These are phyloP conservation scores for Lachancea waltii DNA, from an alignment of 805 yeast genomes.

Conservation along the genomic window DNA sequence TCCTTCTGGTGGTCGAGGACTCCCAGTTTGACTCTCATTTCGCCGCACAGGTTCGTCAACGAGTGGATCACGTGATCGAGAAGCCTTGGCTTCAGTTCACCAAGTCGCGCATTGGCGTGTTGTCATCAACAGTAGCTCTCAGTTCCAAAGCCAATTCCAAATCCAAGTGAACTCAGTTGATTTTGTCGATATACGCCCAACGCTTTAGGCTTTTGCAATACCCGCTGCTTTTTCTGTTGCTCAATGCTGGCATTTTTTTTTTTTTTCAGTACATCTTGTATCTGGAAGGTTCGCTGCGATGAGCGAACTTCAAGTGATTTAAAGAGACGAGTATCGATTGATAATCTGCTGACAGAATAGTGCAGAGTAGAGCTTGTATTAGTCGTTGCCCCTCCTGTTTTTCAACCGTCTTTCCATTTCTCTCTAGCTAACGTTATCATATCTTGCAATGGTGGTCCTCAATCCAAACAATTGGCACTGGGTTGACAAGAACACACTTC, in stretches of 20 bases:
- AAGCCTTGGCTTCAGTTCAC: conserved; percentile 24
- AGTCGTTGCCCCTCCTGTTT: not conserved
- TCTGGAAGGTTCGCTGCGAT: not conserved
- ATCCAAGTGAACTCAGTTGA: not conserved
- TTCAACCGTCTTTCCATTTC: not conserved
- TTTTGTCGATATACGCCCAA: no score
- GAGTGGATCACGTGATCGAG: conserved; percentile 12
- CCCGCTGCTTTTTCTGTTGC: not conserved
- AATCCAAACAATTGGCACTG: conserved; percentile 77
- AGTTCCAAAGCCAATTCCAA: not conserved
- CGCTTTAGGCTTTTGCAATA: no score
- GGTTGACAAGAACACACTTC: conserved; percentile 62
- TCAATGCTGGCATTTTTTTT: not conserved
- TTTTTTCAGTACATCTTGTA: conserved; percentile 2
- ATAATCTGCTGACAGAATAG: not conserved
- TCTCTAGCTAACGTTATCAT: not conserved
- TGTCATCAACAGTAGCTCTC: conserved; percentile 8
- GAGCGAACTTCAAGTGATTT: not conserved
- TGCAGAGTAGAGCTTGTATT: not conserved
- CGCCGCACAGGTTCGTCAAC: conserved; percentile 14
- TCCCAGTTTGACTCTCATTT: conserved; percentile 18
- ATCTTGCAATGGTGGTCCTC: conserved; percentile 49
- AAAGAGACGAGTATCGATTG: not conserved
- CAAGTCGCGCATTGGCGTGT: conserved; percentile 5
- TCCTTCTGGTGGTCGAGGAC: conserved; percentile 21